Percentiles rank a stretch among this genome's conserved stretches.
Evolutionary conservation across 2,329 filamentous ascomycete species (phyloP).

Genomic region (Dichotomopilus funicola): DNA sequence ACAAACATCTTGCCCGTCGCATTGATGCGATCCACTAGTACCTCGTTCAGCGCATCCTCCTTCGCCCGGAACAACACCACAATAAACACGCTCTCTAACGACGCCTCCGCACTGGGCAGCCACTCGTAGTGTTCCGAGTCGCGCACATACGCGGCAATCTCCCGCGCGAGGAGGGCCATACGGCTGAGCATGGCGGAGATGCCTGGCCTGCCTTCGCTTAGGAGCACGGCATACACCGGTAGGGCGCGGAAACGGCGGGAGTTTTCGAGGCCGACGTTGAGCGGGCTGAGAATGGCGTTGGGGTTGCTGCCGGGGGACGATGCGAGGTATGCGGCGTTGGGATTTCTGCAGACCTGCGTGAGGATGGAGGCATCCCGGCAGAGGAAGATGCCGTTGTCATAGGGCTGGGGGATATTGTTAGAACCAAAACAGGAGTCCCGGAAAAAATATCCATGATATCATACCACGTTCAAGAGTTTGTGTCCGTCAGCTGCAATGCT

Average conservation of each 20-base stretch:
- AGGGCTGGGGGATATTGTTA: constrained; percentile 48
- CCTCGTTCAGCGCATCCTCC: constrained; percentile 55
- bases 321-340: constrained; percentile 75
- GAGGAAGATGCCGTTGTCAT: constrained; percentile 88
- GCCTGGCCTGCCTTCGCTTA: constrained; percentile 65
- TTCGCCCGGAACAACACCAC: constrained; percentile 73
- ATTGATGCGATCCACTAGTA: constrained; percentile 68
- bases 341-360: constrained; percentile 67
- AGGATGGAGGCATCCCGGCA: constrained; percentile 56
- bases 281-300: constrained; percentile 62
- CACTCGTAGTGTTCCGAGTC: constrained; percentile 58
- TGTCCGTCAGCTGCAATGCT: constrained; percentile 83
- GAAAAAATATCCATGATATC: constrained; percentile 26
- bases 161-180: constrained; percentile 66
- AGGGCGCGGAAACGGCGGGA: constrained; percentile 84
- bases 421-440: not conserved
- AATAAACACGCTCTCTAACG: constrained; percentile 51
- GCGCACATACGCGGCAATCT: constrained; percentile 57
- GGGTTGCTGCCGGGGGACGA: constrained; percentile 28
- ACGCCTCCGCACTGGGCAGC: constrained; percentile 43
- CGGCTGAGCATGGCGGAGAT: constrained; percentile 62
- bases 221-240: constrained; percentile 76
- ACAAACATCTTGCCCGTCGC: constrained; percentile 69
- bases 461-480: constrained; percentile 82
- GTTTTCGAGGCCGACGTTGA: constrained; percentile 86